Evolutionary conservation across 148 eudicot species (phyloP).

Genomic region (Camellia japonica): DNA sequence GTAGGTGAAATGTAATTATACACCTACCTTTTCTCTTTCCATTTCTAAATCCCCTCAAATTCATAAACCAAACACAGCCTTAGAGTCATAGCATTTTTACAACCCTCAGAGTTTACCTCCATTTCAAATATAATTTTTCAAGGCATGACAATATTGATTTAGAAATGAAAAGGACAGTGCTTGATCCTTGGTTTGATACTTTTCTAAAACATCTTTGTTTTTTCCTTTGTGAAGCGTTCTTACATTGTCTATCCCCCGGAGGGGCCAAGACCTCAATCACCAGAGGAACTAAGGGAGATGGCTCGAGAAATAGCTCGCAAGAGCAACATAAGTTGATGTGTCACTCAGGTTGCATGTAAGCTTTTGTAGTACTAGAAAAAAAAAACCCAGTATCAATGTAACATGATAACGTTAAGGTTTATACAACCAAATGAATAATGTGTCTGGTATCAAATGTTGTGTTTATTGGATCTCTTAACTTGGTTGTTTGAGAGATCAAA

Average conservation of each 20-base stretch:
- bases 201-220: constrained; percentile 10
- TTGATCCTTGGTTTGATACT: constrained; percentile 4
- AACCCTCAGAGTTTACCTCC: neutral
- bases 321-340: constrained; percentile 37
- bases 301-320: constrained; percentile 85
- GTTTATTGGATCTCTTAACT: neutral
- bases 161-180: neutral
- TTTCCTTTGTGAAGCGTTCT: constrained; percentile 46
- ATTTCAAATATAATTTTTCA: neutral
- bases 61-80: no score
- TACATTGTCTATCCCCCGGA: constrained; percentile 94
- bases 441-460: neutral
- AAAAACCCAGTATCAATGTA: no score
- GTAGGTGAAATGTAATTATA: no score
- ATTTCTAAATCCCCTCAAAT: no score
- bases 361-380: neutral
- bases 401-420: neutral
- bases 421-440: neutral
- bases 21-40: no score
- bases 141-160: neutral
- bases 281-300: constrained; percentile 92
- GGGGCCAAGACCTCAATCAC: constrained; percentile 85
- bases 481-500: neutral
- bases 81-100: neutral
- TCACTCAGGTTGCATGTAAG: neutral